Base-by-base conservation (phyloP, 225 moss, liverwort and hornwort genomes). In the Sphagnum tenellum region DNA sequence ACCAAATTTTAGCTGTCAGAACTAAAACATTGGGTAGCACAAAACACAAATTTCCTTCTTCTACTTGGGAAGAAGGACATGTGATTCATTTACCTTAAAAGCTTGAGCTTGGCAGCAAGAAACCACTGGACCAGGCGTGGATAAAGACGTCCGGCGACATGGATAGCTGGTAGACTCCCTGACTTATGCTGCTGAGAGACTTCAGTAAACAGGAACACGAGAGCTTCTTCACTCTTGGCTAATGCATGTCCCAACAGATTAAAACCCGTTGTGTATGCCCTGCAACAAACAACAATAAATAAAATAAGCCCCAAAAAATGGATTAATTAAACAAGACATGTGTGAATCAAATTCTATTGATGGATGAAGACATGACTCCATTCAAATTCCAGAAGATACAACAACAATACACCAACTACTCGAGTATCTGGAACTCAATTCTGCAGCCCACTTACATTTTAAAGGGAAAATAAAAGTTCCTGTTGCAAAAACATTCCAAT, bases 111-210 rank as follows among this genome's bases (percentile, higher is more conserved):
- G 12, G 76, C 74, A 47, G 79, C 71, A 12, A 82, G 56, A 0
- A 64, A 61, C 79, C 79, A 79, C 1, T 51, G 71, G 4, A 76
- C 11, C 54, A 82, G 79, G 7, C 64, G 69, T 3, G 76, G 82
- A 46, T 79, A 69, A 7, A 73, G 63, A 49, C 58, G 66, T 4
- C 69, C 72, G 3, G 61, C 8, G 60, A 77, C 60, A 47, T 75
- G 75, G 2, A 77, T 57, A 60, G 12, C 12, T 44, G 65, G 65
- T 65, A n/a, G 66, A 29, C 29, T 11, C 9, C 57, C 55, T 46
- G 57, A 4, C 13, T 5, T 59, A 47, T 4, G 12, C 12, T 55
- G 46, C 13, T 46, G 13, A 44, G 57, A 67, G 6, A 67, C 57
- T 58, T 44, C 57, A 46, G 58, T 58, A 46, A 11, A 67, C 47